These are phyloP conservation scores for Podospora fimiseda DNA, from an alignment of 495 filamentous ascomycete genomes.

Conservation along the genomic window DNA sequence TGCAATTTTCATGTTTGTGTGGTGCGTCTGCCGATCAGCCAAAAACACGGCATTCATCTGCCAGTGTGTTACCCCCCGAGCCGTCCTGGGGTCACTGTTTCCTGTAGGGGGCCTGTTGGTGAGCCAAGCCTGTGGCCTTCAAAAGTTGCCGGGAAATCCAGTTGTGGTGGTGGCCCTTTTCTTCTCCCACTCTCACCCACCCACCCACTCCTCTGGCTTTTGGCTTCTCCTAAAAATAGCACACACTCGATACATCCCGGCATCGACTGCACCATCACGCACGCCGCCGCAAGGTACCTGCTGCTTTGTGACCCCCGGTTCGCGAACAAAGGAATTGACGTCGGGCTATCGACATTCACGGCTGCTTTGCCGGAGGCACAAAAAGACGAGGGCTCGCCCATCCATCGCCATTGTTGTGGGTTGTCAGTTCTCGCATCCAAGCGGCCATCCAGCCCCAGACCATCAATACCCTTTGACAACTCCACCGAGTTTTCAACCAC, in stretches of 20 bases:
- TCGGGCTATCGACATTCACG: conserved; percentile 17
- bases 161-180: not conserved
- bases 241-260: conserved; percentile 27
- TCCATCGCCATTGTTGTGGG: conserved; percentile 16
- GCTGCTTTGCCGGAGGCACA: conserved; percentile 20
- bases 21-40: not conserved
- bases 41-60: not conserved
- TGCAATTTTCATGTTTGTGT: not conserved
- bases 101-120: not conserved
- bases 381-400: conserved; percentile 23
- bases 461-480: not conserved
- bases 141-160: too few relatives aligned
- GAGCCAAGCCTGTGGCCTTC: not conserved
- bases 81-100: not conserved
- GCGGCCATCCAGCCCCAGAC: conserved; percentile 8
- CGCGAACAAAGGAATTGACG: conserved; percentile 23
- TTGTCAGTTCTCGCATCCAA: conserved; percentile 13
- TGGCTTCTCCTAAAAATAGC: not conserved
- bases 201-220: not conserved
- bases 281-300: conserved; percentile 26
- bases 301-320: conserved; percentile 10
- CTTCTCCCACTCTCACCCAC: not conserved
- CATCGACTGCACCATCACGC: conserved; percentile 25
- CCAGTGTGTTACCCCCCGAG: not conserved
- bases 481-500: not conserved